phyloP scores from a whole-genome alignment of 768 basidiomycete species.

The Leucogyrophana mollusca region DNA sequence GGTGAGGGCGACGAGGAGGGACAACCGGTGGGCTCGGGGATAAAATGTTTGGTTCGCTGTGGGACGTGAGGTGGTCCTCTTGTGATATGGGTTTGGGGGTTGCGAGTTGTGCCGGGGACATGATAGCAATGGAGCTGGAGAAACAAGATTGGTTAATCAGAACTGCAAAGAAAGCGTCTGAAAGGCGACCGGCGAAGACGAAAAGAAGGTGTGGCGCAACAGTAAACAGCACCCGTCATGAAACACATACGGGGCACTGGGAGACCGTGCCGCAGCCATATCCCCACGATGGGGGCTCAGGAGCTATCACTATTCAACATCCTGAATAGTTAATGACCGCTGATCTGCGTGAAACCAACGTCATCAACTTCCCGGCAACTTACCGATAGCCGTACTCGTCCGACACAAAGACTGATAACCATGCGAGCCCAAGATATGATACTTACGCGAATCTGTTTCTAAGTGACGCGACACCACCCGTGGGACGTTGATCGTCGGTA shows the following conservation, averaged over 20 bases:
- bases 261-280: too few species aligned
- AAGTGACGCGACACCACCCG: slow-evolving; percentile 38
- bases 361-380: too few species aligned
- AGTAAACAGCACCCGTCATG: too few species aligned
- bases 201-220: too few species aligned
- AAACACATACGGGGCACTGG: too few species aligned
- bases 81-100: slow-evolving; percentile 8
- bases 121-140: slow-evolving; percentile 24
- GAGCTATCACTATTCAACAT: too few species aligned
- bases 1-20: slow-evolving; percentile 18
- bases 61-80: slow-evolving; percentile 15
- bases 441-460: slow-evolving; percentile 29
- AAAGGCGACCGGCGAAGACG: slow-evolving; percentile 15
- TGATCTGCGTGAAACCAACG: slow-evolving; percentile 3
- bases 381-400: too few species aligned
- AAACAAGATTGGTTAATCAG: slow-evolving; percentile 37
- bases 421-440: slow-evolving; percentile 14
- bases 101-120: not conserved
- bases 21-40: slow-evolving; percentile 18
- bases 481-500: not conserved
- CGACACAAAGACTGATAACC: slow-evolving; percentile 2
- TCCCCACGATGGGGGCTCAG: too few species aligned
- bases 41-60: slow-evolving; percentile 24
- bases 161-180: too few species aligned
- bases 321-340: too few species aligned